phyloP scores from a whole-genome alignment of 805 yeast genomes.

The Komagataella pastoris region DNA sequence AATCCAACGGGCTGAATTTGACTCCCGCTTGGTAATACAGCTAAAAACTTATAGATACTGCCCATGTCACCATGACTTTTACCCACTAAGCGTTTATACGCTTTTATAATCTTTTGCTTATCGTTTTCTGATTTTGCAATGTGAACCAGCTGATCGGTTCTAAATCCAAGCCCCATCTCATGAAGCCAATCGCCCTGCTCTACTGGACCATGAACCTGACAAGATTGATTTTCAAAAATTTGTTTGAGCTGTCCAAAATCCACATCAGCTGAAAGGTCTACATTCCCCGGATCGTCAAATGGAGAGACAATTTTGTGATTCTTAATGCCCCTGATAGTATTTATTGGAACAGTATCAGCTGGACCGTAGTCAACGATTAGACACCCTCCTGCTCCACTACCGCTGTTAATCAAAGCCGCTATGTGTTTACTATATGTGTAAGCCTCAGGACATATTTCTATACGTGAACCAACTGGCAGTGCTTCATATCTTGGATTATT shows the following conservation, averaged over 20 bases:
- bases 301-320: constrained; percentile 67
- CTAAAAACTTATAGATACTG: constrained; percentile 57
- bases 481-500: constrained; percentile 33
- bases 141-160: constrained; percentile 46
- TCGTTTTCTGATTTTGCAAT: constrained; percentile 24
- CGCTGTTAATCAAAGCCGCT: constrained; percentile 25
- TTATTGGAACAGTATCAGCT: constrained; percentile 45
- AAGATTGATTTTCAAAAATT: constrained; percentile 15
- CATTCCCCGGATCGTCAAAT: constrained; percentile 61
- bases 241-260: constrained; percentile 51
- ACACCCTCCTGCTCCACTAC: constrained; percentile 40
- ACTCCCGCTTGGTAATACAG: constrained; percentile 34
- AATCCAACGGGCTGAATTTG: constrained; percentile 39
- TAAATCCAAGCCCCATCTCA: constrained; percentile 58
- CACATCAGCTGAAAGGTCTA: constrained; percentile 74
- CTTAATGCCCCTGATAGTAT: constrained; percentile 61
- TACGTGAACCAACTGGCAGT: constrained; percentile 41
- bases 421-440: constrained; percentile 44
- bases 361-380: constrained; percentile 74
- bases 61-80: constrained; percentile 62
- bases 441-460: constrained; percentile 69
- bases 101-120: constrained; percentile 36
- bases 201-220: constrained; percentile 36
- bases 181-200: constrained; percentile 76
- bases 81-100: constrained; percentile 53